phyloP scores from a whole-genome alignment of 345 rosid species.

The Rhizophora mangle region DNA sequence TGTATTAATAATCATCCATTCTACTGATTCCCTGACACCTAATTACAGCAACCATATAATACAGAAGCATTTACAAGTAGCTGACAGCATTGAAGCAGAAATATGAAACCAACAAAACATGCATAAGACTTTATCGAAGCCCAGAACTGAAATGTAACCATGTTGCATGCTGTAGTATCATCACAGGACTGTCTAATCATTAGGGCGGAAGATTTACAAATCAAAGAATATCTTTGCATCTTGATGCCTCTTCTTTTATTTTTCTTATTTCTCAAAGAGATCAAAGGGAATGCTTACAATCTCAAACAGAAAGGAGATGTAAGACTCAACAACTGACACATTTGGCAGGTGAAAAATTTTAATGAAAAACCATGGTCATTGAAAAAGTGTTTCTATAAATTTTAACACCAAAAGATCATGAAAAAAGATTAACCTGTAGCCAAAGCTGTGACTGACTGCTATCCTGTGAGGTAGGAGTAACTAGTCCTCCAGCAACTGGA shows the following conservation, averaged over 20 bases:
- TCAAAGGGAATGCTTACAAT: too few relatives aligned
- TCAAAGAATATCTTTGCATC: too few relatives aligned
- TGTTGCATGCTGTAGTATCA: neutral
- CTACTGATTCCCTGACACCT: neutral
- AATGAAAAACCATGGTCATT: too few relatives aligned
- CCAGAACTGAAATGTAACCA: neutral
- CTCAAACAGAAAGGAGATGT: too few relatives aligned
- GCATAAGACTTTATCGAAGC: neutral
- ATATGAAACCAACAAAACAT: neutral
- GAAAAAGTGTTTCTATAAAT: too few relatives aligned
- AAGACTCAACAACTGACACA: too few relatives aligned
- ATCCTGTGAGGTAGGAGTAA: conserved; percentile 63
- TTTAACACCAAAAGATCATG: too few relatives aligned
- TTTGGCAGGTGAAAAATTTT: too few relatives aligned
- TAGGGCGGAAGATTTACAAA: neutral
- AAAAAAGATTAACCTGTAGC: conserved; percentile 55
- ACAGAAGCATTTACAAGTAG: neutral
- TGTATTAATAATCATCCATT: neutral
- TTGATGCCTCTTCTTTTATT: too few relatives aligned
- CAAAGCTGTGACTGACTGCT: conserved; percentile 70
- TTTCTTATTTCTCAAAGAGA: too few relatives aligned
- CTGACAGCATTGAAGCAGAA: neutral
- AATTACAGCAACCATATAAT: neutral
- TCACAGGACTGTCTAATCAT: neutral
- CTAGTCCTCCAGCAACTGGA: conserved; percentile 64